Evolutionary conservation across 495 filamentous ascomycete genomes (phyloP).

Genomic region (Neurospora sp.): DNA sequence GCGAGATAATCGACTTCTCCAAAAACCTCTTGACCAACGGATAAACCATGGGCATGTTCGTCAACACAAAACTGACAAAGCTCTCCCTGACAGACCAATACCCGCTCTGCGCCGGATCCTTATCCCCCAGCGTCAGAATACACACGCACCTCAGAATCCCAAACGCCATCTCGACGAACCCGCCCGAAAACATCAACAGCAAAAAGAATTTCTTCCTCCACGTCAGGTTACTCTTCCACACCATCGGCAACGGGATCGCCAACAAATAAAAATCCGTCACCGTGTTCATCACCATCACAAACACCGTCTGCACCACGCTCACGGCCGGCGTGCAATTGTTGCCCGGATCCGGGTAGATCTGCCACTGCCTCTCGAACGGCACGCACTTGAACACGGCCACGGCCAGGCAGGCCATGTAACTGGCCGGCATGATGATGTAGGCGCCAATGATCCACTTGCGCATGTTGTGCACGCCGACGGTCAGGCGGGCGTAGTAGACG

Average conservation of each 20-base stretch:
- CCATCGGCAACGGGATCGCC: constrained; percentile 42
- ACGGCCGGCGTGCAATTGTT: constrained; percentile 43
- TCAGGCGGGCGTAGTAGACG: constrained; percentile 51
- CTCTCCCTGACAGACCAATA: constrained; percentile 42
- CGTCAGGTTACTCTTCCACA: constrained; percentile 37
- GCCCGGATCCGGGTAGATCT: constrained; percentile 45
- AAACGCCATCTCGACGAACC: constrained; percentile 37
- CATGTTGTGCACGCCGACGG: constrained; percentile 22
- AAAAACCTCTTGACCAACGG: constrained; percentile 25
- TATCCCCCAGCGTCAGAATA: constrained; percentile 24
- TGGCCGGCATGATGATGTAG: constrained; percentile 38
- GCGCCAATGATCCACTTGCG: constrained; percentile 40
- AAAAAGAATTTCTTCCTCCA: constrained; percentile 36
- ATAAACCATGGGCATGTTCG: constrained; percentile 44
- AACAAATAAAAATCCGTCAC: constrained; percentile 44
- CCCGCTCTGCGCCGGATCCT: constrained; percentile 20
- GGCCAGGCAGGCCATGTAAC: constrained; percentile 44
- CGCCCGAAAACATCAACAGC: constrained; percentile 39
- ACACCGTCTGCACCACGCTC: constrained; percentile 31
- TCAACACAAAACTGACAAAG: constrained; percentile 42
- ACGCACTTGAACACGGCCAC: constrained; percentile 45
- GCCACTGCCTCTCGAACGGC: constrained; percentile 43
- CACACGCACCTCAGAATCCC: constrained; percentile 40
- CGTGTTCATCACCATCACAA: constrained; percentile 39
- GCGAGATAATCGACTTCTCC: neutral